Evolutionary conservation across 2,329 filamentous ascomycete species (phyloP), one percentile per base, ranked within the genome.

Genomic region (Parastagonospora avenae): DNA sequence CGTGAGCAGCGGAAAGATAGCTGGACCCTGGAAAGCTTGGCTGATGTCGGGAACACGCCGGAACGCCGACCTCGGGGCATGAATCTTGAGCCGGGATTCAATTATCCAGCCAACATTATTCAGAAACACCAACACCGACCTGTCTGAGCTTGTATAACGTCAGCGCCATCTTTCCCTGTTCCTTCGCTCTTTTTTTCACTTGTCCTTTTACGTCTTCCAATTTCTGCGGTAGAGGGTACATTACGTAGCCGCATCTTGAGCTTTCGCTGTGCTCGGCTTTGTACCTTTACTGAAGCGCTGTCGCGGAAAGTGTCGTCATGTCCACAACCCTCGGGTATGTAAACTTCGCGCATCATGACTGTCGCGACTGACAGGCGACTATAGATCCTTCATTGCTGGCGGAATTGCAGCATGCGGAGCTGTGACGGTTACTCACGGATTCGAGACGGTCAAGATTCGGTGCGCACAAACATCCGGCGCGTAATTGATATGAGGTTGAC

Each of bases 381-480:
- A 9, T 45, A 85, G 92, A 62, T 91, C 92, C 55, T 99, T 99
- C 80, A 86, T 97, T 68, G 93, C 94, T 50, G 94, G 94, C 73
- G 94, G 94, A 72, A 90, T 99, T 71, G 94, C 94, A 71, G 94
- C 94, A 60, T 97, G 93, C 78, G 94, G 94, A 71, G 94, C 94
- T 60, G 94, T 99, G 50, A 97, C 93, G 35, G 92, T 95, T 60
- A 97, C 94, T 43, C 94, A 99, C 77, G 92, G 92, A 50, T 97
- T 97, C 79, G 94, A 99, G 78, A 97, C 93, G 10, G 92, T 99
- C 74, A 99, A 99, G 84, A 97, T 97, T 72, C 90, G 92, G 89
- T 92, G 80, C 71, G 81, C 71, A 54, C 42, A 44, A 27, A 35
- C 10, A 14, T 11, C 6, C 24, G 42, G 15, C 27, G 30, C 16